Evolutionary conservation across 73 alveolate species (phyloP).

Genomic region (Tetrahymena borealis): DNA sequence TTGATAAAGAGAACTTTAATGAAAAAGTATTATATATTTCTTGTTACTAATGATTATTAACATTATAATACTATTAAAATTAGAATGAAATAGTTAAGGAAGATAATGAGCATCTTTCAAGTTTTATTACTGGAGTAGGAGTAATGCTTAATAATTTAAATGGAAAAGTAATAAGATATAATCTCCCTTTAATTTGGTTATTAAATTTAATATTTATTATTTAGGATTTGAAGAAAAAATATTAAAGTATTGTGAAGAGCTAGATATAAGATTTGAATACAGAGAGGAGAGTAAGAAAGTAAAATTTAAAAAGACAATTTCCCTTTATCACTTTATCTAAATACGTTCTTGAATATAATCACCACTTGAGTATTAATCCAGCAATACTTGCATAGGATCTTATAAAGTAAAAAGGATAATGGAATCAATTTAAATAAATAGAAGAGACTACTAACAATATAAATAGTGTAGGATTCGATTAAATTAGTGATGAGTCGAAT

Average conservation of each 20-base stretch:
- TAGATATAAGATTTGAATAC: neutral
- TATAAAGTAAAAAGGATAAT: neutral
- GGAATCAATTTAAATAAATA: neutral
- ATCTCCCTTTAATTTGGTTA: neutral
- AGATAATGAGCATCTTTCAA: neutral
- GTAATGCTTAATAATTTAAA: neutral
- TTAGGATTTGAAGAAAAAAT: neutral
- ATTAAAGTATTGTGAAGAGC: neutral
- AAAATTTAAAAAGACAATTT: neutral
- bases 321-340: neutral
- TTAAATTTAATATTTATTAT: neutral
- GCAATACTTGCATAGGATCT: neutral
- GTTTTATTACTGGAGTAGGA: neutral
- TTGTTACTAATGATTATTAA: neutral
- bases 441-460: neutral
- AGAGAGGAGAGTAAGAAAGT: neutral
- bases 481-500: neutral
- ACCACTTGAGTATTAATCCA: neutral
- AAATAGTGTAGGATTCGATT: neutral
- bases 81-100: neutral
- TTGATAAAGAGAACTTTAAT: neutral
- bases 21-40: neutral
- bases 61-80: neutral
- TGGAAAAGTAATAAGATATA: neutral
- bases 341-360: neutral